These are phyloP conservation scores for Blastocystis sp. DNA, from an alignment of 352 stramenopile species.

Conservation along the genomic window DNA sequence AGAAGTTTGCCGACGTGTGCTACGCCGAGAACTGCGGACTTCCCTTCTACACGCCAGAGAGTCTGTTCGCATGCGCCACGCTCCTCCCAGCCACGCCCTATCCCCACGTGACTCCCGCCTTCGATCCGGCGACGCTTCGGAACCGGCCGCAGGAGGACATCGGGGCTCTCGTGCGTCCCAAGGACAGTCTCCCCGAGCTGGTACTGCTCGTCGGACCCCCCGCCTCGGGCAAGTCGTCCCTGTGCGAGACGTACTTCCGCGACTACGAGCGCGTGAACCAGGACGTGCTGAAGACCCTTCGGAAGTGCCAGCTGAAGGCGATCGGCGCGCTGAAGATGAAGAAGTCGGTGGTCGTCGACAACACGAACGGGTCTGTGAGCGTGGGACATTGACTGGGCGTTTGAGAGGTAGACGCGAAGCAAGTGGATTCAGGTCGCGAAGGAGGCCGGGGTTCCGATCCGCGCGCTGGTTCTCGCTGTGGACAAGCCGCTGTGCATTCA, in stretches of 20 bases:
- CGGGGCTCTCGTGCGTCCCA: not conserved
- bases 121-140: constrained; percentile 76
- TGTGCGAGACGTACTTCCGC: constrained; percentile 82
- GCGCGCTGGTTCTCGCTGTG: constrained; percentile 83
- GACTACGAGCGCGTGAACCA: constrained; percentile 83
- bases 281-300: constrained; percentile 83
- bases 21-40: constrained; percentile 85
- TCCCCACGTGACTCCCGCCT: constrained; percentile 13
- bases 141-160: not conserved
- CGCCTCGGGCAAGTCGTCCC: constrained; percentile 81
- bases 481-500: constrained; percentile 83
- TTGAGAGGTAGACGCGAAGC: constrained; percentile 77
- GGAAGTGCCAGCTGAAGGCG: constrained; percentile 82
- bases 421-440: constrained; percentile 83
- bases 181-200: constrained; percentile 50
- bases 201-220: constrained; percentile 75
- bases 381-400: not conserved
- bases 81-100: constrained; percentile 71
- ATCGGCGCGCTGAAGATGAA: constrained; percentile 79
- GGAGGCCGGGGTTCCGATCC: constrained; percentile 80
- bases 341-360: constrained; percentile 85
- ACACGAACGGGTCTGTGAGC: constrained; percentile 79
- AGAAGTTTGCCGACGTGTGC: constrained; percentile 82
- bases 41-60: constrained; percentile 84
- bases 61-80: constrained; percentile 82